Base-by-base conservation (phyloP, 1,284 basidiomycete species). In the Cryptococcus sp. region DNA sequence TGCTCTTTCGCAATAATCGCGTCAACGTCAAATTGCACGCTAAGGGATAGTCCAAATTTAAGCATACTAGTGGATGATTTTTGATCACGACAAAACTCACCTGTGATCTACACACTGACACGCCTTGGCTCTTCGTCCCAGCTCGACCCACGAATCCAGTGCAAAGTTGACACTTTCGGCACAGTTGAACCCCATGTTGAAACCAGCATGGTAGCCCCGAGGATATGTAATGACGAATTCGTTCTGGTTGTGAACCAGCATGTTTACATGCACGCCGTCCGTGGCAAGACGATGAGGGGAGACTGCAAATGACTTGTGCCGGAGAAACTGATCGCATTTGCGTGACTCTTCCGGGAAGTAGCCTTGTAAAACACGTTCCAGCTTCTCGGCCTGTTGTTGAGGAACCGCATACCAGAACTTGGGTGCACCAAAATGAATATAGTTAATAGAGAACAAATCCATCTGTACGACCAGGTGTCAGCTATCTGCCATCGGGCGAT, bases 91-190 rank as follows among this genome's bases (percentile, higher is more conserved):
- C 40, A 26, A 26, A 5, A 70, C 81, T 45, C 68, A 90, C 91
- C 90, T 92, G 73, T 91, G 89, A 50, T 81, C 80, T 37, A 95
- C 84, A 69, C 93, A 97, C 62, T 86, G 80, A 72, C 93, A 97
- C 1, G 84, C 86, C 67, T 89, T 88, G 1, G 90, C 93, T 61
- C 83, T 85, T 59, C 87, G 82, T 4, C 93, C 95, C 22, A 95
- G 80, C 51, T 95, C 91, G 10, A 98, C 79, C 95, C 95, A 99
- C 58, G 88, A 90, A 20, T 97, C 91, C 25, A 98, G 82, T 0
- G 96, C 96, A 77, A 99, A 99, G 76, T 99, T 99, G 69, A 97
- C 92, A 64, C 89, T 93, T 79, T 99, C 96, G 2, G 95, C 95
- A 70, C 95, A 98, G 73, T 99, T 99, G 75, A 96, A 87, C 16